Evolutionary conservation across 2,329 filamentous ascomycete genomes (phyloP), one percentile per base, ranked within the genome.

Genomic region (Cercospora sp.): DNA sequence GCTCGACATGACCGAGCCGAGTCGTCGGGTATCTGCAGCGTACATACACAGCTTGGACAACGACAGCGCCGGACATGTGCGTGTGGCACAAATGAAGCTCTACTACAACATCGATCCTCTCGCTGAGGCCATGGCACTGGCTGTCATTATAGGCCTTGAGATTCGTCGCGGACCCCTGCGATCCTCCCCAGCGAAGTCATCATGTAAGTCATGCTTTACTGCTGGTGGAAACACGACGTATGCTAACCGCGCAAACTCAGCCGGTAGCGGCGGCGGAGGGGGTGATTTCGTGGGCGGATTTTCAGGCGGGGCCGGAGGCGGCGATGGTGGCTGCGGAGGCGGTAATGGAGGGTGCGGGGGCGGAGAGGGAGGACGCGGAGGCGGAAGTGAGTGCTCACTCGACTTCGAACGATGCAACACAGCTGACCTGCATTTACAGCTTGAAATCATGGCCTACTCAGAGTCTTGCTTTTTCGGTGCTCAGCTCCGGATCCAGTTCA

Each of bases 401-500:
- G 5, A 55, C 26, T 7, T 26, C 24, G 7, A 3, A 28, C 49
- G 7, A 30, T 37, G 30, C 55, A 9, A 59, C 18, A 30, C 28
- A 12, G 55, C 30, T 59, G 5, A 18, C n/a, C 16, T 16, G 24
- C 49, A n/a, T 10, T 12, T 13, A 37, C 13, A 34, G 28, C 30
- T 59, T 32, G 30, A 34, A 6, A n/a, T 12, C 30, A 21, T 18
- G 30, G n/a, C 4, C n/a, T 12, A 16, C 55, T 66, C 59, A 73
- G 10, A 74, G 55, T 61, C 67, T 72, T 59, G 72, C 66, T 57
- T 65, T 70, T 12, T 73, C 69, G 24, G 28, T 53, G 37, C 37
- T 60, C 61, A 75, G 28, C 30, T 75, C 74, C 24, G 72, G 66
- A 67, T 77, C 75, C 71, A 79, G 64, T 72, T 80, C 78, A 21